A percentile compares a stretch with the other conserved stretches of the same genome.
Conservation (phyloP, 2,329 filamentous ascomycete genomes). For the Stagonosporopsis cucurbitacearum region DNA sequence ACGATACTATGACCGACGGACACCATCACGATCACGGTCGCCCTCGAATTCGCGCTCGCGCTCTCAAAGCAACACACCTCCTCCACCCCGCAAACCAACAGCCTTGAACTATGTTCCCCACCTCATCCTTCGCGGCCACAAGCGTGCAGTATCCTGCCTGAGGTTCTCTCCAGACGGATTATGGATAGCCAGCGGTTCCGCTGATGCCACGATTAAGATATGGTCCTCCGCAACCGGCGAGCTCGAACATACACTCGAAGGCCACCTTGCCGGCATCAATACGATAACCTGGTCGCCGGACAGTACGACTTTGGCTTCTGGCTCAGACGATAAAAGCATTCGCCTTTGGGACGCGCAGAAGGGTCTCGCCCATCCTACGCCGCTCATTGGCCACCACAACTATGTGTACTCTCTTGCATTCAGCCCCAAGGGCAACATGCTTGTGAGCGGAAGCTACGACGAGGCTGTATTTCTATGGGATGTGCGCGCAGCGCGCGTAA, state of each 20-base stretch:
- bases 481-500: conserved; percentile 82
- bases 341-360: conserved; percentile 81
- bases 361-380: conserved; percentile 64
- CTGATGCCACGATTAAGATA: conserved; percentile 88
- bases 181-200: conserved; percentile 86
- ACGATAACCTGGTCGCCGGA: conserved; percentile 95
- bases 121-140: conserved; percentile 78
- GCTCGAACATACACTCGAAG: conserved; percentile 87
- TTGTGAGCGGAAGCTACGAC: conserved; percentile 94
- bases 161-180: conserved; percentile 89
- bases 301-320: conserved; percentile 83
- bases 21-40: conserved; percentile 31
- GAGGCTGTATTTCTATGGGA: conserved; percentile 98
- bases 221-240: conserved; percentile 82
- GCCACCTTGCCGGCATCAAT: conserved; percentile 90
- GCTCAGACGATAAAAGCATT: conserved; percentile 95
- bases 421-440: conserved; percentile 96
- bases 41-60: conserved; percentile 28
- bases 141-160: conserved; percentile 79
- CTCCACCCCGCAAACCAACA: conserved; percentile 57
- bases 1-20: conserved; percentile 33
- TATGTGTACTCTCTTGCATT: conserved; percentile 95
- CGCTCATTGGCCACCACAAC: conserved; percentile 87
- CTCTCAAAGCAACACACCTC: conserved; percentile 41
- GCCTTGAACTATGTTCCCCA: conserved; percentile 72